These are phyloP conservation scores for Schizonepeta tenuifolia DNA, from an alignment of 257 asterid species.

Conservation along the genomic window DNA sequence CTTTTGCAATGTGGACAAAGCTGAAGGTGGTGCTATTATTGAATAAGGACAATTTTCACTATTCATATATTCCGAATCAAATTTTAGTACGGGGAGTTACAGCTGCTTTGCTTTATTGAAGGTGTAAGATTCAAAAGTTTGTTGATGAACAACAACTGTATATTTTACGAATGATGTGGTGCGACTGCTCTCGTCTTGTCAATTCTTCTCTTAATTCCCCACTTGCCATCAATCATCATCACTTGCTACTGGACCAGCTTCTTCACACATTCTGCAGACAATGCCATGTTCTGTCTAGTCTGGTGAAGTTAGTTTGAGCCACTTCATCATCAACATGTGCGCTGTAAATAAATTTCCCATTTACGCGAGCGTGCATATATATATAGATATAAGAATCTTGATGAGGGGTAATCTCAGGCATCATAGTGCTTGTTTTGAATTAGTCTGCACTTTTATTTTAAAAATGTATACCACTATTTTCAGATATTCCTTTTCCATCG, in stretches of 20 bases:
- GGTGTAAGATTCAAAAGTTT: background rate
- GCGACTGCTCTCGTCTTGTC: background rate
- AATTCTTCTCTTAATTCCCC: background rate
- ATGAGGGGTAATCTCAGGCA: background rate
- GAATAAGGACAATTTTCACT: slow-evolving; percentile 7
- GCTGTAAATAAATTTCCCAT: background rate
- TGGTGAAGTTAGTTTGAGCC: background rate
- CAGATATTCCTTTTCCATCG: background rate
- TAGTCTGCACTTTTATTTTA: background rate
- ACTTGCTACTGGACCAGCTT: background rate
- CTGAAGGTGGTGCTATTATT: slow-evolving; percentile 6
- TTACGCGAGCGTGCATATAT: background rate
- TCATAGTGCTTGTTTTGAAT: background rate
- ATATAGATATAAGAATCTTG: background rate
- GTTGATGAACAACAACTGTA: background rate
- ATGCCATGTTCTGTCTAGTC: slow-evolving; percentile 1
- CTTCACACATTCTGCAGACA: slow-evolving; percentile 8
- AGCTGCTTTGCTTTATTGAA: background rate
- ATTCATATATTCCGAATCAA: background rate
- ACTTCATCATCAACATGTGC: background rate
- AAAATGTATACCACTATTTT: background rate
- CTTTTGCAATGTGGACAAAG: background rate
- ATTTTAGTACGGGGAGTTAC: background rate
- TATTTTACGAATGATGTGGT: background rate
- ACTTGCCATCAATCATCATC: background rate